A percentile compares a stretch with the other conserved stretches of the same genome.
Conservation (phyloP, 305 asterid species). For the Fraxinus platypoda region DNA sequence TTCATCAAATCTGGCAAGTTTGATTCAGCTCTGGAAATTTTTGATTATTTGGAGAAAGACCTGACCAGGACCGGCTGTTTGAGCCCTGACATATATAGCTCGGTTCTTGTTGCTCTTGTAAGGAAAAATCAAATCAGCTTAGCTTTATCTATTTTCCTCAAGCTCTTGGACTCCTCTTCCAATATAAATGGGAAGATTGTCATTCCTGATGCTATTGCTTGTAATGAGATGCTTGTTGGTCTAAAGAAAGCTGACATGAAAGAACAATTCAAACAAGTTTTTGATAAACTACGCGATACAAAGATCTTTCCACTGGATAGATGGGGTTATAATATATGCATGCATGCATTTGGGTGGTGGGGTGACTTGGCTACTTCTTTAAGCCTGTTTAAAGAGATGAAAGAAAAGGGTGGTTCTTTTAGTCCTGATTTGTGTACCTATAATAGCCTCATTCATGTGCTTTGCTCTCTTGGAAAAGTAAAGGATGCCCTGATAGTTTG, state of each 20-base stretch:
- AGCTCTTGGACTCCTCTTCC: conserved; percentile 52
- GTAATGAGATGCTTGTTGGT: conserved; percentile 85
- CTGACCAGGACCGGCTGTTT: conserved; percentile 38
- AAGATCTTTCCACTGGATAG: conserved; percentile 62
- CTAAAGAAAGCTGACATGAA: conserved; percentile 72
- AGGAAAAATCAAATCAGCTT: conserved; percentile 58
- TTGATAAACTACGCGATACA: conserved; percentile 50
- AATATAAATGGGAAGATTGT: conserved; percentile 23
- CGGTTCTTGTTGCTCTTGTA: conserved; percentile 74
- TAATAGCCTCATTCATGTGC: conserved; percentile 80
- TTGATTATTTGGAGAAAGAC: conserved; percentile 57
- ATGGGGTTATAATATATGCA: conserved; percentile 84
- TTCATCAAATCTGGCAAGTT: conserved; percentile 65
- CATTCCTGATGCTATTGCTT: conserved; percentile 62
- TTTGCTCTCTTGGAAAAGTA: conserved; percentile 79
- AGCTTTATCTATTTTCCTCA: conserved; percentile 69
- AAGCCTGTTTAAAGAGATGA: conserved; percentile 86
- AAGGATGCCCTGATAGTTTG: conserved; percentile 77
- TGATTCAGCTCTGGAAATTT: conserved; percentile 62
- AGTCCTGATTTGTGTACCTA: conserved; percentile 84
- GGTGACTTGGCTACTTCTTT: conserved; percentile 67
- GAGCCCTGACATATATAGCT: conserved; percentile 56
- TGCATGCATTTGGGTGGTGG: conserved; percentile 81
- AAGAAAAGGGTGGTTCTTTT: conserved; percentile 55
- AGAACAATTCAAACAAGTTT: conserved; percentile 61